Evolutionary conservation across 257 asterid species (phyloP), one percentile per base, ranked within the genome.

Genomic region (Przewalskia tangutica): DNA sequence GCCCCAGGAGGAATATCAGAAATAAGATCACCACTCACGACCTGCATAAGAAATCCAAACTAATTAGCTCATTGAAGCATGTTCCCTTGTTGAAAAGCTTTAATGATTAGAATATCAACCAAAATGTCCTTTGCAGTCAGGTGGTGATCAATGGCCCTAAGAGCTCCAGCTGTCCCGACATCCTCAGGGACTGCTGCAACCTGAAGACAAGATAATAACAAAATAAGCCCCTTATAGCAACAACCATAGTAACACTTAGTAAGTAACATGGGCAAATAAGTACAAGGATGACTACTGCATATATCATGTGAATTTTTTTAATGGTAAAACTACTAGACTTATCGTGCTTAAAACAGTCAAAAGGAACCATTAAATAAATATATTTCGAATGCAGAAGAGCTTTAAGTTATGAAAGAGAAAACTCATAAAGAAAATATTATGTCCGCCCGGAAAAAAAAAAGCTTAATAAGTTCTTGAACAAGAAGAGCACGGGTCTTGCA

Each of bases 121-220:
- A 96, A 83, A 81, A 96, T 93, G 84, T 96, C 97, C 77, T 88
- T 89, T 0, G 97, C 97, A 83, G 91, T 93, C 87, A 96, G 89
- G 82, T 92, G 97, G 83, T 87, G 98, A 89, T 88, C 89, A 82
- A 96, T 94, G 77, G 97, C 95, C 83, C 97, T 89, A 88, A 96
- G 86, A 81, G 99, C 98, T 85, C 97, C 98, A 87, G 99, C 98
- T 77, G 98, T 94, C 70, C 99, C 99, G 8, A 92, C 90, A 84
- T 96, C 98, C 86, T 96, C 99, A 2, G 98, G 90, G 80, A 96
- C 99, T 84, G 98, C 92, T 70, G 90, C 90, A 44, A 96, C 99
- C 99, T 96, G 94, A 82, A 93, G 79, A 73, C 78, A 73, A 73
- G 59, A 64, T 82, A 48, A 50, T 23, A 50, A 50, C 60, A 50